These are phyloP conservation scores for Stipa capillata DNA, from an alignment of 176 grass and related monocot genomes.

Conservation along the genomic window DNA sequence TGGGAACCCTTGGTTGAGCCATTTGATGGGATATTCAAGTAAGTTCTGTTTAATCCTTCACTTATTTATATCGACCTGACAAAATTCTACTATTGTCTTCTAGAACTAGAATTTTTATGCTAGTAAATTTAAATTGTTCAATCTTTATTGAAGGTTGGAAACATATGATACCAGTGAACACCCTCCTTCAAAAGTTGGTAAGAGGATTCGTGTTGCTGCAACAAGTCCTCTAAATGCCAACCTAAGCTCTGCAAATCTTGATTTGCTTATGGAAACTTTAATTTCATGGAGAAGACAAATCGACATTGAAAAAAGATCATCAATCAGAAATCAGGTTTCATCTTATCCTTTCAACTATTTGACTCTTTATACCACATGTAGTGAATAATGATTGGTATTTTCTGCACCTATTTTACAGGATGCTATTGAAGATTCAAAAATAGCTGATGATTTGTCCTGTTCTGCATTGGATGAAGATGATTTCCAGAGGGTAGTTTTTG, in stretches of 20 bases:
- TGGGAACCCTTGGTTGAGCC: constrained; percentile 98
- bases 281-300: constrained; percentile 86
- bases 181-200: constrained; percentile 68
- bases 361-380: neutral
- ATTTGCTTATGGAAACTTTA: constrained; percentile 81
- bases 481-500: constrained; percentile 77
- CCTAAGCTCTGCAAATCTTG: constrained; percentile 79
- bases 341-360: constrained; percentile 14
- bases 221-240: constrained; percentile 77
- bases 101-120: neutral
- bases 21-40: constrained; percentile 99
- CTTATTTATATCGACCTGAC: neutral
- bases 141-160: constrained; percentile 67
- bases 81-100: neutral
- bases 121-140: constrained; percentile 27
- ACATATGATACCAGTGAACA: constrained; percentile 80
- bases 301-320: constrained; percentile 67
- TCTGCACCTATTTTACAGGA: constrained; percentile 39
- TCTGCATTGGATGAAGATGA: constrained; percentile 93
- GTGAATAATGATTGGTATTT: neutral
- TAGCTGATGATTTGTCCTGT: constrained; percentile 31
- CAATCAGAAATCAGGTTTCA: constrained; percentile 58
- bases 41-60: constrained; percentile 10
- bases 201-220: constrained; percentile 79
- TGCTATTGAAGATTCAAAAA: constrained; percentile 29